Evolutionary conservation across 768 basidiomycete genomes (phyloP), one percentile per base, ranked within the genome.

Genomic region (Termitomyces sp.): DNA sequence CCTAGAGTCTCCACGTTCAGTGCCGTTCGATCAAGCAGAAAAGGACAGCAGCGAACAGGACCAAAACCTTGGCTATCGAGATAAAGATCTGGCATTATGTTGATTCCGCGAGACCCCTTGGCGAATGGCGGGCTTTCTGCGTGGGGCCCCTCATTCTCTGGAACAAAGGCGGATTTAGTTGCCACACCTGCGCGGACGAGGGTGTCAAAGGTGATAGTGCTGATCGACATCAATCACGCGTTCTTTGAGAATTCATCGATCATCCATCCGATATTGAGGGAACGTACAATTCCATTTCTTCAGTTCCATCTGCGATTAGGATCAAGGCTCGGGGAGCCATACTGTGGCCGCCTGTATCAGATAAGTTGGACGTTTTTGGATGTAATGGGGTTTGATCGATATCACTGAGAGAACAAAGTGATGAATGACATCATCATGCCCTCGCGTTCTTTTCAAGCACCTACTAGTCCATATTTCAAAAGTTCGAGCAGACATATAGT

Each of bases 261-360:
- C n/a, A n/a, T n/a, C n/a, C n/a, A n/a, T n/a, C n/a, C 4, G 1
- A n/a, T 12, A 4, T 28, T n/a, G 26, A 41, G n/a, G 5, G n/a
- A 36, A 66, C 84, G 63, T 65, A 89, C 90, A 92, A 92, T 71
- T 92, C 90, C 85, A 91, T 92, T 72, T 93, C 91, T 68, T 93
- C 91, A 1, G 91, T 92, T 13, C 91, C 91, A 66, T 92, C 81
- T 18, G 90, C 87, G 28, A 93, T 81, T 24, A 93, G 74, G 48
- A 93, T 77, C 22, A 91, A 74, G 6, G 87, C 91, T 37, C 84
- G 82, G 10, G 54, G 57, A 22, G 80, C 74, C 76, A 78, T 77
- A 20, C 49, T 57, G 28, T 5, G 41, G 20, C 20, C 44, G 39
- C 13, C 18, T 20, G 36, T 44, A 37, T 6, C 31, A 22, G 18